A percentile compares a stretch with the other conserved stretches of the same genome.
Conservation (phyloP, 257 asterid genomes). For the Penstemon barbatus region DNA sequence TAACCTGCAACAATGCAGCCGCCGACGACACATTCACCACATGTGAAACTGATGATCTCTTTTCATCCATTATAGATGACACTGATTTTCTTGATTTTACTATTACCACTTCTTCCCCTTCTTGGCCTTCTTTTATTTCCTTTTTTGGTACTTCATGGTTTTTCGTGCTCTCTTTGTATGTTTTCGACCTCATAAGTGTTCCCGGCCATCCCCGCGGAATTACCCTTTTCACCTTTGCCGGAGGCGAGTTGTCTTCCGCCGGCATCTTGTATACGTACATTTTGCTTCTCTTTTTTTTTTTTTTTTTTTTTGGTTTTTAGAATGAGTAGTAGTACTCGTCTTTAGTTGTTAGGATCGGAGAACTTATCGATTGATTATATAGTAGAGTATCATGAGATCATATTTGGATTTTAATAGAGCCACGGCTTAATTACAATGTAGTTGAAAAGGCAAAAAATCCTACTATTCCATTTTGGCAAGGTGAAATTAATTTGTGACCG, state of each 20-base stretch:
- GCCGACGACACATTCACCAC: constrained; percentile 45
- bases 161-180: constrained; percentile 35
- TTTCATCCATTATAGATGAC: constrained; percentile 21
- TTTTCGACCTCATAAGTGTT: constrained; percentile 53
- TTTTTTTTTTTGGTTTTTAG: constrained; percentile 40
- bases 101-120: constrained; percentile 15
- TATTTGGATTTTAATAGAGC: too few species aligned
- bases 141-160: constrained; percentile 2
- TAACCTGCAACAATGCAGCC: constrained; percentile 53
- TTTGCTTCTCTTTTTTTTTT: background rate
- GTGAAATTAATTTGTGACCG: too few species aligned
- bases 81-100: constrained; percentile 40
- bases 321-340: background rate
- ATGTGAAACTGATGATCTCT: constrained; percentile 52
- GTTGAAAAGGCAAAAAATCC: background rate
- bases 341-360: too few species aligned
- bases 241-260: constrained; percentile 26
- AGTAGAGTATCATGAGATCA: too few species aligned
- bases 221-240: constrained; percentile 28
- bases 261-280: constrained; percentile 53
- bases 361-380: too few species aligned
- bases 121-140: constrained; percentile 15
- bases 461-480: background rate
- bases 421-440: background rate
- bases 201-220: constrained; percentile 38